Base-by-base conservation (phyloP, 2,329 filamentous ascomycete genomes). In the Dactylellina leptospora region DNA sequence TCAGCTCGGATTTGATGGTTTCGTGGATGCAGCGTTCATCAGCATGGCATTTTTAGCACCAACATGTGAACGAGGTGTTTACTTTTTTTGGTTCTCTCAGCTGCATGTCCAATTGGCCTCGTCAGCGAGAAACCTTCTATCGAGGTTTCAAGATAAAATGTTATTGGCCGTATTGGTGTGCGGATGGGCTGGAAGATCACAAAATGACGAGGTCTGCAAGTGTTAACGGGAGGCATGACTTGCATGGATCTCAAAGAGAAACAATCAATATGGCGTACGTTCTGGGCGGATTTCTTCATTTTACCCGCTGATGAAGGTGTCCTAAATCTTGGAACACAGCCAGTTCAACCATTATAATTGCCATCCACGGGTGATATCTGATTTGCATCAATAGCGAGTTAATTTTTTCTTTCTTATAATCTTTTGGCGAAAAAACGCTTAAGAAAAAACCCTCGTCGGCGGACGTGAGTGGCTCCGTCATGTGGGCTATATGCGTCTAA, bases 281-380 rank as follows among this genome's bases (percentile, higher is more conserved):
- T 10, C 10, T 36, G n/a, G n/a, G 30, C 10, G 38, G 27, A 25
- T 30, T 5, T 45, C 36, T 28, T 9, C 11, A 27, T 30, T 59
- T 70, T 70, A 70, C 27, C 64, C 64, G 64, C 5, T 5, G 6
- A 30, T 28, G 48, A 50, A 56, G 64, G 64, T 61, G 55, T 55
- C 48, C 48, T 61, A 50, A 56, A 70, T 70, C 64, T 70, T 60
- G 64, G 64, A 20, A 50, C 51, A 30, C 30, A 5, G 30, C 30
- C 30, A 36, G 4, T 16, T 44, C 8, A n/a, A 44, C 18, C 16
- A n/a, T n/a, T n/a, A n/a, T n/a, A n/a, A n/a, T 44, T 44, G 6
- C 18, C 18, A 16, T 25, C 40, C 53, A 45, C 53, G 53, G 51
- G 36, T 38, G 23, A 44, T 68, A 22, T 56, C 50, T 68, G 62